Evolutionary conservation across 345 rosid genomes (phyloP), one percentile per base, ranked within the genome.

Genomic region (Eucalyptus fibrosa): DNA sequence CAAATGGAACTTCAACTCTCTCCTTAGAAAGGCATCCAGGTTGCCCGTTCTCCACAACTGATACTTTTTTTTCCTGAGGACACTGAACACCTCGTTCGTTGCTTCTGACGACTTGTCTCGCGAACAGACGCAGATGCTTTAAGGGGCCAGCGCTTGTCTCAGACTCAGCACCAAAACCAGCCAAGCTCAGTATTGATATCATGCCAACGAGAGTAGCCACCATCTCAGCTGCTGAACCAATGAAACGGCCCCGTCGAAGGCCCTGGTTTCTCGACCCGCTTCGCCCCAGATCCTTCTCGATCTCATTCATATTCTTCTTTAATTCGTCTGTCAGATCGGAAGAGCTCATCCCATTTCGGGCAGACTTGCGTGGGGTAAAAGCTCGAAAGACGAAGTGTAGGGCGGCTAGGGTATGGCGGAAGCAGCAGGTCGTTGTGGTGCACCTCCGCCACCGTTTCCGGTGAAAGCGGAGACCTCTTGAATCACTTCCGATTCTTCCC

Each of bases 11-110:
- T 89, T 95, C 97, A 77, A 95, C 92, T 92, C 99, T 95, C 93
- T 97, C 99, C 90, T 97, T 97, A 89, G 96, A 98, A 88, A 97
- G 91, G 87, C 99, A 97, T 55, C 95, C 91, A 53, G 97, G 94
- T 94, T 97, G 94, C 12, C 97, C 97, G 18, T 92, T 89, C 91
- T 97, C 97, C 87, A 93, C 65, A 65, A 93, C 93, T 9, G 93
- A 92, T 80, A 95, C 94, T 50, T 50, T 93, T 94, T 94, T 97
- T 89, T 95, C 98, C 2, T 97, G 95, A 24, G 98, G 99, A 56
- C 98, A 97, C 26, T 90, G 92, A 21, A 89, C 89, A 13, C 53
- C 51, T n/a, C 92, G n/a, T 87, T 82, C 88, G 90, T 92, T 93
- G 56, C 92, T 94, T 88, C 88, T 90, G 28, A 50, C 86, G 24